Evolutionary conservation across 169 alveolate species (phyloP), one percentile per base, ranked within the genome.

Genomic region (Amoebophrya sp.): DNA sequence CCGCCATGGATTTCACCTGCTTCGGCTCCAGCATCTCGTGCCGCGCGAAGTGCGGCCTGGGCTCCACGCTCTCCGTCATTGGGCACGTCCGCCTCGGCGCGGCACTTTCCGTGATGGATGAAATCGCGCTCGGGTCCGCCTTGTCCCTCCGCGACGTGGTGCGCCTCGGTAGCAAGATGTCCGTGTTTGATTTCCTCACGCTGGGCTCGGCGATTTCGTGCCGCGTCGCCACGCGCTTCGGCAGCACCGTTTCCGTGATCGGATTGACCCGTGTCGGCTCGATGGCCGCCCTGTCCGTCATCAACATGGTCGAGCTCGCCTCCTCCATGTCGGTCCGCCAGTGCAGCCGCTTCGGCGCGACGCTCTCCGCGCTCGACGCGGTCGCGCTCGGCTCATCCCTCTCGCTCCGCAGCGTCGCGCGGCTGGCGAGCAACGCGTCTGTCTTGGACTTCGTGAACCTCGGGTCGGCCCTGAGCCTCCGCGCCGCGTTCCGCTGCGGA

Each of bases 181-280:
- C 48, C 26, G 89, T 39, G 18, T 41, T 87, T 20, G 45, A 39
- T 41, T 87, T 87, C 43, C 34, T 87, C 31, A 39, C 41, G 7
- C 41, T 87, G 48, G 43, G 89, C 43, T 29, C 45, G 16, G 16
- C 89, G 29, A 15, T 87, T 4, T 38, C 48, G 20, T n/a, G 16
- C 18, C 89, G 89, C 31, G 45, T 20, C 26, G 16, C 29, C 45
- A 18, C 45, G n/a, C 89, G 89, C 31, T 10, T 87, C 4, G 89
- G 89, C 89, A 87, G 89, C 89, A 40, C 42, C 40, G 26, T 87
- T 10, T 26, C 42, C 89, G 89, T 87, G n/a, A 40, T 87, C 40
- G 89, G 89, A 2, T 29, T 87, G 41, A 40, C 41, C 43, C 34
- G 45, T 2, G 41, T 87, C 38, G 89, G 89, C 26, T 87, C 89